Evolutionary conservation across 202 grass and related monocot genomes (phyloP).

Genomic region (Setaria italica): DNA sequence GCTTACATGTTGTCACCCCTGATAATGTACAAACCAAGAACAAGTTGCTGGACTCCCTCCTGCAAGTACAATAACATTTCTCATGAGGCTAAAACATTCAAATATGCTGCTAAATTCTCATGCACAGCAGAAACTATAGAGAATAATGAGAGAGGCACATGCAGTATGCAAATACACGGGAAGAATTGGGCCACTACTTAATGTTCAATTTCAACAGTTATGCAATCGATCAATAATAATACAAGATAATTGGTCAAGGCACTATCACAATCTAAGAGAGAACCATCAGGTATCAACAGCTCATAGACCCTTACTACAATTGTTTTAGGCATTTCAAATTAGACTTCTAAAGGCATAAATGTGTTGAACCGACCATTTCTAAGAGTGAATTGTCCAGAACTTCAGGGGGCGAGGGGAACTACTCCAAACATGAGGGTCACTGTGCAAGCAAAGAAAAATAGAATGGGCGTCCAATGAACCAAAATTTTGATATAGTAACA

Average conservation of each 20-base stretch:
- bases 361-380: not conserved
- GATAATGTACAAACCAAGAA: slow-evolving; percentile 91
- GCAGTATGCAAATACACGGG: not conserved
- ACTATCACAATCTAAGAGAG: not conserved
- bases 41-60: slow-evolving; percentile 90
- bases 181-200: not conserved
- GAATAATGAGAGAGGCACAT: not conserved
- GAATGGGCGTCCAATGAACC: not conserved
- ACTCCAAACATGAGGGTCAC: not conserved
- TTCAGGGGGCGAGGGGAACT: not conserved
- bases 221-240: not conserved
- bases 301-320: not conserved
- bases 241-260: not conserved
- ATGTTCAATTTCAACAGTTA: not conserved
- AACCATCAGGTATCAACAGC: not conserved
- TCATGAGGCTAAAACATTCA: not conserved
- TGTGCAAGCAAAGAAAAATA: not conserved
- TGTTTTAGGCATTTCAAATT: not conserved
- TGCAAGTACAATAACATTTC: slow-evolving; percentile 47
- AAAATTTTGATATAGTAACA: not conserved
- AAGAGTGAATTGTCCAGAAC: not conserved
- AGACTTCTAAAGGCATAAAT: not conserved
- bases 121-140: not conserved
- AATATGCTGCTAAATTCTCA: slow-evolving; percentile 5
- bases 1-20: slow-evolving; percentile 94